Conservation (phyloP, 768 basidiomycete genomes). For the Rhodotorula taiwanensis region DNA sequence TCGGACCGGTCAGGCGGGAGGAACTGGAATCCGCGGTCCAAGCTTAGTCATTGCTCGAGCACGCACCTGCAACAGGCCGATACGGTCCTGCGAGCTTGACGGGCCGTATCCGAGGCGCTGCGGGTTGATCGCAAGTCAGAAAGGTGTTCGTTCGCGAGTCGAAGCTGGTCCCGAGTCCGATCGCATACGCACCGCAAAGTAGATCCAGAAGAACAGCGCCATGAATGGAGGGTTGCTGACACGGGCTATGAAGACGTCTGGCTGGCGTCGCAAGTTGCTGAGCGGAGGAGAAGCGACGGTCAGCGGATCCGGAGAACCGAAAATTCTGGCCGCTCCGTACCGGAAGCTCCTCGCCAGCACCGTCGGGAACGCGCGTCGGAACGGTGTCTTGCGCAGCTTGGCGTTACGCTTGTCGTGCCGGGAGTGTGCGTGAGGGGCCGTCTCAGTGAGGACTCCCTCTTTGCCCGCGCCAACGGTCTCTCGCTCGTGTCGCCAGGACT, state of each 20-base stretch:
- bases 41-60: no score
- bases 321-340: no score
- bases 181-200: slow-evolving; percentile 19
- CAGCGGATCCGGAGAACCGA: not conserved
- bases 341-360: slow-evolving; percentile 34
- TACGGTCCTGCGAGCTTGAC: slow-evolving; percentile 25
- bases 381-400: slow-evolving; percentile 13
- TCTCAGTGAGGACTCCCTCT: not conserved
- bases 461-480: not conserved
- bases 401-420: not conserved
- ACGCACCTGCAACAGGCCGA: slow-evolving; percentile 34
- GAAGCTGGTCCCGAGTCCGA: no score
- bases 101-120: slow-evolving; percentile 26
- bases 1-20: no score
- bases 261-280: slow-evolving; percentile 37
- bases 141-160: no score
- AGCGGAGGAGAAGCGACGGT: not conserved
- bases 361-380: slow-evolving; percentile 32
- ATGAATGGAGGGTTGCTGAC: slow-evolving; percentile 35
- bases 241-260: slow-evolving; percentile 35
- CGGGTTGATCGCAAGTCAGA: not conserved
- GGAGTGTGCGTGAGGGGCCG: not conserved
- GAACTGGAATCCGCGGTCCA: no score
- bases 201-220: slow-evolving; percentile 37
- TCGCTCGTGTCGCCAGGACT: not conserved